Evolutionary conservation across 2,329 filamentous ascomycete genomes (phyloP).

Genomic region (Davidsoniella virescens): DNA sequence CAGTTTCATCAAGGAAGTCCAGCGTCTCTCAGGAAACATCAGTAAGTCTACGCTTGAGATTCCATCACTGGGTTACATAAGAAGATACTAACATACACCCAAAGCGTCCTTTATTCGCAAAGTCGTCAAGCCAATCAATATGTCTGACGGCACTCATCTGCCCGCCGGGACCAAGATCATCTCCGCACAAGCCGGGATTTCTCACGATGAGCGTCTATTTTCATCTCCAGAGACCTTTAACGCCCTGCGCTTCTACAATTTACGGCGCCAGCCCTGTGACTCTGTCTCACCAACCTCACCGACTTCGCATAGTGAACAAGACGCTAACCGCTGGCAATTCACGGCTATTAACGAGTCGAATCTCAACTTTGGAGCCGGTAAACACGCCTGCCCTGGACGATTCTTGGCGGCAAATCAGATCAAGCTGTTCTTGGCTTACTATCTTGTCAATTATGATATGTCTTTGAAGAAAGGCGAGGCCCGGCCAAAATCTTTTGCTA

Average conservation of each 20-base stretch:
- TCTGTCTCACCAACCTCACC: too few relatives aligned
- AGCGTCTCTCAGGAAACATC: constrained; percentile 26
- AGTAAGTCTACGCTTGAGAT: constrained; percentile 19
- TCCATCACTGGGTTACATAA: too few relatives aligned
- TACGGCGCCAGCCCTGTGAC: constrained; percentile 18
- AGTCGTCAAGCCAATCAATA: constrained; percentile 27
- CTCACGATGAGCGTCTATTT: constrained; percentile 26
- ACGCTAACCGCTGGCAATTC: constrained; percentile 27
- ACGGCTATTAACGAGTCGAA: constrained; percentile 27
- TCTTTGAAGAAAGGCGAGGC: constrained; percentile 22
- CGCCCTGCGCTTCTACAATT: constrained; percentile 31
- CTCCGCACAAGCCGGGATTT: constrained; percentile 26
- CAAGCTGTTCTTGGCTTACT: constrained; percentile 27
- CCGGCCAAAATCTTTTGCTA: constrained; percentile 24
- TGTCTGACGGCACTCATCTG: constrained; percentile 29
- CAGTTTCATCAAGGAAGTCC: constrained; percentile 32
- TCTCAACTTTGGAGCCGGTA: constrained; percentile 31
- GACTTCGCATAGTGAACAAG: constrained; percentile 14
- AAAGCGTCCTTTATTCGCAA: constrained; percentile 25
- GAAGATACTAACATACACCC: too few relatives aligned
- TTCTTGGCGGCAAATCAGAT: constrained; percentile 32
- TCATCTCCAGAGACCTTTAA: constrained; percentile 29
- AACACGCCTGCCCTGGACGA: constrained; percentile 31
- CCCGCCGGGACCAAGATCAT: constrained; percentile 28
- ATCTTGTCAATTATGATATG: constrained; percentile 19